Conservation (phyloP, 2,329 filamentous ascomycete genomes). For the Colletotrichum gigasporum region DNA sequence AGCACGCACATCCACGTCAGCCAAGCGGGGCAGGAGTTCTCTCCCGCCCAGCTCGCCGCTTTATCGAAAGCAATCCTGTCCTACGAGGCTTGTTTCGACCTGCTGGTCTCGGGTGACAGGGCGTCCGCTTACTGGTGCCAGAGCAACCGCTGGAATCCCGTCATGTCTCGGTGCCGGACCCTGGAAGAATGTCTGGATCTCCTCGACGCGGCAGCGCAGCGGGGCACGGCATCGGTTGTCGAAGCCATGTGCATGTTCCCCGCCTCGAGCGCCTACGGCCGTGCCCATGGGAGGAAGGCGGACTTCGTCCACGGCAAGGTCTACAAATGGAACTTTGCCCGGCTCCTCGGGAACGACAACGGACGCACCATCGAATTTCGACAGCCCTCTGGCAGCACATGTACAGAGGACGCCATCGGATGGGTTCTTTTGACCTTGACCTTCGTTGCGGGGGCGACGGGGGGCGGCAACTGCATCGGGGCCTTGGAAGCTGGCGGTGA, state of each 20-base stretch:
- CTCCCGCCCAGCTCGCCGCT: constrained; percentile 36
- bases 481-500: constrained; percentile 9
- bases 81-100: constrained; percentile 46
- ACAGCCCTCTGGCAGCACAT: constrained; percentile 44
- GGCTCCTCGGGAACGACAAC: constrained; percentile 34
- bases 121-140: constrained; percentile 46
- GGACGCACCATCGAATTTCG: constrained; percentile 48
- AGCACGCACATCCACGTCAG: constrained; percentile 51
- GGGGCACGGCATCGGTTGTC: constrained; percentile 34
- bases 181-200: constrained; percentile 37
- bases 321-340: constrained; percentile 51
- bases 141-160: constrained; percentile 42
- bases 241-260: constrained; percentile 45
- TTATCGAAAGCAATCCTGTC: constrained; percentile 44
- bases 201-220: constrained; percentile 35
- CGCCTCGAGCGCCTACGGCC: constrained; percentile 41
- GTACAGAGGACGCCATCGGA: constrained; percentile 39
- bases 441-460: constrained; percentile 43
- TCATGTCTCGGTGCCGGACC: constrained; percentile 30
- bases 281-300: constrained; percentile 39
- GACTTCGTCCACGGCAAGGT: constrained; percentile 49
- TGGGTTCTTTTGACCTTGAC: constrained; percentile 45
- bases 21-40: constrained; percentile 23
- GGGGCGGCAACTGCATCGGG: constrained; percentile 19
- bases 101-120: constrained; percentile 37